These are phyloP conservation scores for Parsonsia alboflavescens DNA, from an alignment of 257 asterid species.

Conservation along the genomic window DNA sequence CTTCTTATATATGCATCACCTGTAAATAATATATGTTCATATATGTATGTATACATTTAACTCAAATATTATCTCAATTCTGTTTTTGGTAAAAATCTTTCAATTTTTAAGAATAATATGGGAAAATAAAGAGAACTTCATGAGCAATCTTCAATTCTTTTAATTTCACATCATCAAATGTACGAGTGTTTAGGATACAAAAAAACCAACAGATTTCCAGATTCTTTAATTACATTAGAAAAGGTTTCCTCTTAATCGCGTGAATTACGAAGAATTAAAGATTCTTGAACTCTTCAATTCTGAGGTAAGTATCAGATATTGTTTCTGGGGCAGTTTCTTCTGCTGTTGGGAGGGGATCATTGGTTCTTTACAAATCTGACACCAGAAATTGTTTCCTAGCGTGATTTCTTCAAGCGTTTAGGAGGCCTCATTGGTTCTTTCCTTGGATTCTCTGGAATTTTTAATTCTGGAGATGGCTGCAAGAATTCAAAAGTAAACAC, in stretches of 20 bases:
- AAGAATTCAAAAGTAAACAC: slow-evolving; percentile 11
- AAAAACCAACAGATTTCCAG: neutral
- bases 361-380: neutral
- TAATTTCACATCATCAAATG: neutral
- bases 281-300: no score
- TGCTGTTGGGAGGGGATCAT: no score
- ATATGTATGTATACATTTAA: no score
- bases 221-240: neutral
- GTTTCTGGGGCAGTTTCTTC: no score
- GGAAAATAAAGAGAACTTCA: no score
- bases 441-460: slow-evolving; percentile 43
- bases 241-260: neutral
- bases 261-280: neutral
- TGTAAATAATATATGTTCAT: no score
- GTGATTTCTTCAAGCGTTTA: slow-evolving; percentile 54
- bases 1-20: no score
- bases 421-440: slow-evolving; percentile 56
- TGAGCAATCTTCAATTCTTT: no score
- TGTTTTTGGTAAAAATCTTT: no score
- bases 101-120: no score
- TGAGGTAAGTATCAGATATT: no score
- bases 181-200: neutral
- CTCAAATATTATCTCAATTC: no score
- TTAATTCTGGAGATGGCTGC: slow-evolving; percentile 57
- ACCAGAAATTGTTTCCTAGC: slow-evolving; percentile 17